A percentile compares a stretch with the other conserved stretches of the same genome.
phyloP scores from a whole-genome alignment of 2,329 filamentous ascomycete species.

The Phoma sp. region DNA sequence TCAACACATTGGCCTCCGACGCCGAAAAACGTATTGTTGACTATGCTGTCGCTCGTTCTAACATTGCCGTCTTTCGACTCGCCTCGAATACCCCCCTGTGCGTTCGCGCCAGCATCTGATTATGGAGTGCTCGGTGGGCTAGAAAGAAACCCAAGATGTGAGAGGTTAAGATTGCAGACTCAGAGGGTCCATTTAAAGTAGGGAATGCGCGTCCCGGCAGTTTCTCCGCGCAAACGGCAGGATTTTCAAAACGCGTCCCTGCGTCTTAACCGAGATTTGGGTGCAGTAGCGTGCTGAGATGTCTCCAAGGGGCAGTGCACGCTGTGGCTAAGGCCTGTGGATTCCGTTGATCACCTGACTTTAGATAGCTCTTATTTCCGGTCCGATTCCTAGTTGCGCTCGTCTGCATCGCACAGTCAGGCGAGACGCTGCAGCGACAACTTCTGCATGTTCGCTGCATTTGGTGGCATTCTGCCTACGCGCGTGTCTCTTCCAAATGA shows the following conservation, averaged over 20 bases:
- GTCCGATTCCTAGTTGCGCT: no score
- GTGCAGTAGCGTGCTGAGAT: no score
- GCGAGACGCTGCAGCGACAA: no score
- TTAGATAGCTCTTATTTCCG: no score
- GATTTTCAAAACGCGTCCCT: neutral
- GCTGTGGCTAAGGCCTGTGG: no score
- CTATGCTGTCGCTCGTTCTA: neutral
- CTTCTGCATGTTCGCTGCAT: no score
- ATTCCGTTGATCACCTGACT: no score
- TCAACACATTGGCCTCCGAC: conserved; percentile 1
- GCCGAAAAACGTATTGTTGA: neutral
- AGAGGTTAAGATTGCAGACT: conserved; percentile 14
- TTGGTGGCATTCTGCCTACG: no score
- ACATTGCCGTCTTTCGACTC: neutral
- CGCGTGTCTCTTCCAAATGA: no score
- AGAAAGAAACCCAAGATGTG: conserved; percentile 9
- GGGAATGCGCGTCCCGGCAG: conserved; percentile 12
- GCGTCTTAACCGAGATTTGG: no score
- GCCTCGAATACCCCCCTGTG: conserved; percentile 13
- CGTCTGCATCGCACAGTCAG: no score
- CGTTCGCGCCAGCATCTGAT: conserved; percentile 4
- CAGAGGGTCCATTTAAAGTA: conserved; percentile 11
- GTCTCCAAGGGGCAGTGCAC: no score
- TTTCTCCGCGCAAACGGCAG: conserved; percentile 17
- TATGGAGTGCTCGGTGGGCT: conserved; percentile 3